Percentiles rank a stretch among this genome's conserved stretches.
Evolutionary conservation across 2,329 filamentous ascomycete genomes (phyloP).

Genomic region (Ophiostoma novo-ulmi): DNA sequence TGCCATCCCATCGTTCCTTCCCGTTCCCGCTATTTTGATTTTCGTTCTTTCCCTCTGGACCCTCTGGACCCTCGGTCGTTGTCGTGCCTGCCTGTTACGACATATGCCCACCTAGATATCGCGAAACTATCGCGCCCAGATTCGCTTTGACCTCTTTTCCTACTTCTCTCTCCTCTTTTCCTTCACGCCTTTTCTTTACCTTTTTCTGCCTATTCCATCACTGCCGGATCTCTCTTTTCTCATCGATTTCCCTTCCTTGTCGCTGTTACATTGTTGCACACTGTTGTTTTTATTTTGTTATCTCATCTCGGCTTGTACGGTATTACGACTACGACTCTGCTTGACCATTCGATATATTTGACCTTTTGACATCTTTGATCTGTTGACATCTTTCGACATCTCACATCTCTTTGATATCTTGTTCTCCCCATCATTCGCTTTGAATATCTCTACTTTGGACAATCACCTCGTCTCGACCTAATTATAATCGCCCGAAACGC

Average conservation of each 20-base stretch:
- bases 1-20: not conserved
- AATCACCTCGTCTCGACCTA: not conserved
- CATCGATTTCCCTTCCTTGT: not conserved
- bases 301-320: not conserved
- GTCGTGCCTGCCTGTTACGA: not conserved
- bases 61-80: not conserved
- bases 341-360: not conserved
- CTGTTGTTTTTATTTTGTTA: not conserved
- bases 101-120: not conserved
- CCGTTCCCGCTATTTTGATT: not conserved
- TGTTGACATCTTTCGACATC: too few relatives aligned
- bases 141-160: not conserved
- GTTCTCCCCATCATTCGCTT: too few relatives aligned
- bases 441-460: not conserved
- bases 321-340: not conserved
- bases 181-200: not conserved
- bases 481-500: not conserved
- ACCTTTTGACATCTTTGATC: too few relatives aligned
- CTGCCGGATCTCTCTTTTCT: not conserved
- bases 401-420: not conserved
- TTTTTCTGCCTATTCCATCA: not conserved
- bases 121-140: not conserved
- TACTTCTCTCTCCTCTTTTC: not conserved
- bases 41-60: not conserved
- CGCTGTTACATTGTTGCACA: constrained; percentile 2